Conservation (phyloP, 768 basidiomycete genomes). For the Sistotremastrum niveocremeum region DNA sequence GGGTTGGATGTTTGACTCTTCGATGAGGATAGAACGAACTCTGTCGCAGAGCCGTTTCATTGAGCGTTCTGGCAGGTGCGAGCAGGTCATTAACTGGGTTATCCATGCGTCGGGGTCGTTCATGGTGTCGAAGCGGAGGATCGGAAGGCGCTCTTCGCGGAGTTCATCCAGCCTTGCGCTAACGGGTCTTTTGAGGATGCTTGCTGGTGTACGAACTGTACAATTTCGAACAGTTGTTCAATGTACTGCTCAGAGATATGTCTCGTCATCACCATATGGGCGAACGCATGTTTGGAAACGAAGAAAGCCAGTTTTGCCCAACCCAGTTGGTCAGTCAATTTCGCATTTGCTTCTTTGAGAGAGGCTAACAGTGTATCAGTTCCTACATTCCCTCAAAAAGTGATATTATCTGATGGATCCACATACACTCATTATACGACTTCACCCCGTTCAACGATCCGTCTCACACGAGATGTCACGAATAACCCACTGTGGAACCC, state of each 20-base stretch:
- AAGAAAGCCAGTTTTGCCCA: conserved; percentile 53
- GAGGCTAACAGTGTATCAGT: conserved; percentile 19
- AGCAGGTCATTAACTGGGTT: conserved; percentile 72
- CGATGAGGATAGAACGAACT: conserved; percentile 79
- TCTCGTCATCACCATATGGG: conserved; percentile 72
- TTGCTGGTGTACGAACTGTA: too few species aligned
- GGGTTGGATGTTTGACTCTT: conserved; percentile 96
- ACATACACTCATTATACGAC: conserved; percentile 84
- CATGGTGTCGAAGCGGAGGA: neutral
- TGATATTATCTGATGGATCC: conserved; percentile 79
- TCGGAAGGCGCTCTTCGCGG: too few species aligned
- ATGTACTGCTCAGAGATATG: conserved; percentile 1
- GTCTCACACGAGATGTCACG: conserved; percentile 75
- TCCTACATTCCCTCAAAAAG: conserved; percentile 74
- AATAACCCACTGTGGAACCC: conserved; percentile 85
- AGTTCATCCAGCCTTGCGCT: too few species aligned
- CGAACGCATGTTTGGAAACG: conserved; percentile 73
- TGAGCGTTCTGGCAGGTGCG: conserved; percentile 78
- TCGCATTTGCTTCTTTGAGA: too few species aligned
- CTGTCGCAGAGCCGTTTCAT: conserved; percentile 90
- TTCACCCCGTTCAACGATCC: conserved; percentile 63
- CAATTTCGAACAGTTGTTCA: too few species aligned
- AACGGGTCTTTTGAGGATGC: too few species aligned
- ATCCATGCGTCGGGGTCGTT: conserved; percentile 71
- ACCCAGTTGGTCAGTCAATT: conserved; percentile 33